phyloP scores from a whole-genome alignment of 257 asterid species.

The Nyctanthes arbortristis region DNA sequence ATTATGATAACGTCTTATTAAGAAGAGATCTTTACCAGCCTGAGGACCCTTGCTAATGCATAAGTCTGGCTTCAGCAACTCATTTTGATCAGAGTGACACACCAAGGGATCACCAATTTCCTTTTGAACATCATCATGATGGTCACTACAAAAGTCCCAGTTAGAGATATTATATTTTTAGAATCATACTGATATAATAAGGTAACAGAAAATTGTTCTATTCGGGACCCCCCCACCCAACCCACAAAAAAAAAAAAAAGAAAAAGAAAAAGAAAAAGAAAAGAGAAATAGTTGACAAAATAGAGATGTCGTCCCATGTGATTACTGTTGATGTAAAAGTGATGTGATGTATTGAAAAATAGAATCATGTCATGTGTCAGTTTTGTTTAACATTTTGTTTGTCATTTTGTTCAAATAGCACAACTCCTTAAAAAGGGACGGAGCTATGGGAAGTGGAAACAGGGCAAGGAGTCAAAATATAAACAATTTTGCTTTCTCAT shows the following conservation, averaged over 20 bases:
- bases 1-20: slow-evolving; percentile 4
- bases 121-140: slow-evolving; percentile 35
- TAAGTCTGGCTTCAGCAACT: slow-evolving; percentile 33
- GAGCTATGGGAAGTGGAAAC: too few species aligned
- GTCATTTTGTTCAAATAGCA: too few species aligned
- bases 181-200: not conserved
- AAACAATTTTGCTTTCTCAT: too few species aligned
- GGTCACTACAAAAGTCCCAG: slow-evolving; percentile 33
- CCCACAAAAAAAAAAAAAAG: too few species aligned
- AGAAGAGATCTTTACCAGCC: slow-evolving; percentile 41
- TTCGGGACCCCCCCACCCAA: too few species aligned
- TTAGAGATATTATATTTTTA: slow-evolving; percentile 18
- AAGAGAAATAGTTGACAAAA: not conserved
- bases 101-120: slow-evolving; percentile 25
- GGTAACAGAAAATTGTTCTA: not conserved
- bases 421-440: too few species aligned
- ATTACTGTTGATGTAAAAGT: too few species aligned
- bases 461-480: too few species aligned
- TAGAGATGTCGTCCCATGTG: too few species aligned
- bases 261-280: not conserved
- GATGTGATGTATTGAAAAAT: too few species aligned
- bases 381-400: too few species aligned
- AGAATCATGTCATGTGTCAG: too few species aligned
- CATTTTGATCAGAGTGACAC: slow-evolving; percentile 29
- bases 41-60: slow-evolving; percentile 36